phyloP scores from a whole-genome alignment of 352 stramenopile species.

The Globisporangium nagaii region DNA sequence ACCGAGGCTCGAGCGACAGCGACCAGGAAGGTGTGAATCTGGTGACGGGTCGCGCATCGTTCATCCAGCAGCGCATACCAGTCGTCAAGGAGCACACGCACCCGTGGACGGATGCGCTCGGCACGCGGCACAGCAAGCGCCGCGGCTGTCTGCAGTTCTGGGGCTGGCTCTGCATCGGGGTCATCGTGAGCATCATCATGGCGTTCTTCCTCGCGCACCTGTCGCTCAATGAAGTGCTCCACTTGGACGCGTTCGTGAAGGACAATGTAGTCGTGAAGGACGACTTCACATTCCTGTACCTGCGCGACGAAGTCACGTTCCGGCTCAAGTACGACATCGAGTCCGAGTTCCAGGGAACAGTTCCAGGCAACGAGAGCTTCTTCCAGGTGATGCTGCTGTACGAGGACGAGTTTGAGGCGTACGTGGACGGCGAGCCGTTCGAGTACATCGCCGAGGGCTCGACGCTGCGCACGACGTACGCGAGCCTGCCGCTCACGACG shows the following conservation, averaged over 20 bases:
- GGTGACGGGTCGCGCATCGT: slow-evolving; percentile 17
- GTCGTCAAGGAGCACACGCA: slow-evolving; percentile 29
- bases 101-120: slow-evolving; percentile 40
- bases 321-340: slow-evolving; percentile 48
- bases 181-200: slow-evolving; percentile 25
- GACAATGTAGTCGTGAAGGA: slow-evolving; percentile 40
- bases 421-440: slow-evolving; percentile 39
- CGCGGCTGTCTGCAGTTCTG: slow-evolving; percentile 36
- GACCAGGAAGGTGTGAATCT: slow-evolving; percentile 15
- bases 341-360: slow-evolving; percentile 8
- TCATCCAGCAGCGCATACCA: slow-evolving; percentile 33
- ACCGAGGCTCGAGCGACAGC: slow-evolving; percentile 70
- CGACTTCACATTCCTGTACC: slow-evolving; percentile 53
- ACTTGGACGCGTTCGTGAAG: slow-evolving; percentile 54
- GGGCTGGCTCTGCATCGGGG: slow-evolving; percentile 26
- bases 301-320: slow-evolving; percentile 61
- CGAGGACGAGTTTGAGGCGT: slow-evolving; percentile 47
- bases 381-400: slow-evolving; percentile 55
- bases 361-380: slow-evolving; percentile 18
- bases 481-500: slow-evolving; percentile 33
- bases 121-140: slow-evolving; percentile 32
- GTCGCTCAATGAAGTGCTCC: slow-evolving; percentile 53
- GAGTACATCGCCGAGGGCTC: slow-evolving; percentile 28
- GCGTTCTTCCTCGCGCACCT: slow-evolving; percentile 21
- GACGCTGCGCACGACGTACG: slow-evolving; percentile 39